phyloP scores from a whole-genome alignment of 2,329 filamentous ascomycete genomes.

The Fusarium ambrosium region DNA sequence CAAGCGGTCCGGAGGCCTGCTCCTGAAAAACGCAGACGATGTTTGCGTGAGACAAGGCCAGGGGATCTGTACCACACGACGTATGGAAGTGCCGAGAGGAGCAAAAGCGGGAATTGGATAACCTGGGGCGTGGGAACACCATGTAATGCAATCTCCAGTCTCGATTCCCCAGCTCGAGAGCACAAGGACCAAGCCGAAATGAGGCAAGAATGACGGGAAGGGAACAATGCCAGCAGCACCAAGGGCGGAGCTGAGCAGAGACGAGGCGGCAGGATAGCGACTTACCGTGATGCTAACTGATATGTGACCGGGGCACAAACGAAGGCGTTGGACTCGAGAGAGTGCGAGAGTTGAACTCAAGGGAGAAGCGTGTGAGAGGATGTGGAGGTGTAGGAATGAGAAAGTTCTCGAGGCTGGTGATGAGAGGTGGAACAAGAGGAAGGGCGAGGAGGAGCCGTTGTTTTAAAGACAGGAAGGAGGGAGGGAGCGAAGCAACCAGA shows the following conservation, averaged over 20 bases:
- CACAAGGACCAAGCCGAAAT: constrained; percentile 22
- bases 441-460: constrained; percentile 39
- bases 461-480: constrained; percentile 44
- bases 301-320: constrained; percentile 39
- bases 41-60: constrained; percentile 50
- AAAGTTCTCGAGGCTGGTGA: constrained; percentile 32
- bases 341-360: constrained; percentile 38
- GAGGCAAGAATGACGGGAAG: constrained; percentile 7
- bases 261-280: background rate
- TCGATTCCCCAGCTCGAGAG: constrained; percentile 17
- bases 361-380: constrained; percentile 37
- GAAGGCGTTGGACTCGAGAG: constrained; percentile 40
- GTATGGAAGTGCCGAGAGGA: constrained; percentile 36
- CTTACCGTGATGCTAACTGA: constrained; percentile 34
- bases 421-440: constrained; percentile 39
- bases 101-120: constrained; percentile 17
- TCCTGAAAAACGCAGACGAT: constrained; percentile 37
- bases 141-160: constrained; percentile 34
- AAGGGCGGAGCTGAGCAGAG: background rate
- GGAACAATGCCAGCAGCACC: background rate
- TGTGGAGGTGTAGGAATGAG: constrained; percentile 43
- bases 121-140: constrained; percentile 31
- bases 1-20: constrained; percentile 16
- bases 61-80: constrained; percentile 41
- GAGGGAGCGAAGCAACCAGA: constrained; percentile 32